phyloP scores from a whole-genome alignment of 78 protist genomes.

The Speleostelium caveatum region DNA sequence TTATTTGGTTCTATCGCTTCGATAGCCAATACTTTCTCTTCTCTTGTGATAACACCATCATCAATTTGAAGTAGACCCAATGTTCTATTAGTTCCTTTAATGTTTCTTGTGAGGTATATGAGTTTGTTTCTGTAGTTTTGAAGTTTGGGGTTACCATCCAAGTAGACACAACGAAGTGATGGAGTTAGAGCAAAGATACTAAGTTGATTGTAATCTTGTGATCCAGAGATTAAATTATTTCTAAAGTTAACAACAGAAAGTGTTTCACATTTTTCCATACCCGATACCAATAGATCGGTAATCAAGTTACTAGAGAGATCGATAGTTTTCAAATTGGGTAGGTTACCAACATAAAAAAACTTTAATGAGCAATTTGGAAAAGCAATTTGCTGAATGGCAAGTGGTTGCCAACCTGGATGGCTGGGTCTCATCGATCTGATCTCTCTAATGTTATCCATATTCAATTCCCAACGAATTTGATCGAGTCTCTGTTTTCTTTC shows the following conservation, averaged over 20 bases:
- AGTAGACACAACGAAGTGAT: conserved; percentile 29
- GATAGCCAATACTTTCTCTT: conserved; percentile 27
- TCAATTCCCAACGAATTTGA: conserved; percentile 35
- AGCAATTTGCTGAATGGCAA: conserved; percentile 5
- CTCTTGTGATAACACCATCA: background rate
- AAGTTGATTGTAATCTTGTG: background rate
- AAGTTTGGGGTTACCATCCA: background rate
- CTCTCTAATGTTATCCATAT: conserved; percentile 24
- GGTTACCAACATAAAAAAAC: conserved; percentile 42
- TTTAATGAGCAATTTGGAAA: conserved; percentile 1
- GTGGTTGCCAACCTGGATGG: conserved; percentile 67
- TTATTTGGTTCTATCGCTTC: conserved; percentile 4
- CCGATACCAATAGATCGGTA: conserved; percentile 1
- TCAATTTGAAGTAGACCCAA: conserved; percentile 69
- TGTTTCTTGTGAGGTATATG: conserved; percentile 56
- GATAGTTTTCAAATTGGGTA: conserved; percentile 2
- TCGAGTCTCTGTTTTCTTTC: conserved; percentile 5
- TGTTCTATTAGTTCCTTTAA: conserved; percentile 71
- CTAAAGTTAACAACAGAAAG: conserved; percentile 1
- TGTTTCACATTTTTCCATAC: conserved; percentile 42
- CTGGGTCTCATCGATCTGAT: conserved; percentile 16
- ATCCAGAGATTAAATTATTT: background rate
- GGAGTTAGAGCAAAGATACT: conserved; percentile 50
- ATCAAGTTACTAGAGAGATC: conserved; percentile 15
- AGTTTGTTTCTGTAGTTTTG: conserved; percentile 29